These are phyloP conservation scores for Primulina huaijiensis DNA, from an alignment of 257 asterid genomes.

Conservation along the genomic window DNA sequence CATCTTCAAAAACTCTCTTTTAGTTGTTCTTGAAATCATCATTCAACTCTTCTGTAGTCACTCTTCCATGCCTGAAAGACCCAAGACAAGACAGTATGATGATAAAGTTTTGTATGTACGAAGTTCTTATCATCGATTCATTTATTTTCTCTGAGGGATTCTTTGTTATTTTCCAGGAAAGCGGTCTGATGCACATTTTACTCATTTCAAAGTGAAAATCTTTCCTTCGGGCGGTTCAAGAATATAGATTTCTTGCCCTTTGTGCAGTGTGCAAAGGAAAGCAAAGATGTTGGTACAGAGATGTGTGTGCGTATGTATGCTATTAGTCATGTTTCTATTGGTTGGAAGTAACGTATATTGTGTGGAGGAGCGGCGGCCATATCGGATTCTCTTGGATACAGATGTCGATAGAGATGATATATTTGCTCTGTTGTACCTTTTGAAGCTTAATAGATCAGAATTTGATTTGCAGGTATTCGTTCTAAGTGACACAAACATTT, in stretches of 20 bases:
- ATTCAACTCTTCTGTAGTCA: not conserved
- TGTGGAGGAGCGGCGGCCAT: constrained; percentile 38
- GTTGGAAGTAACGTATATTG: not conserved
- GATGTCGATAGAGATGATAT: constrained; percentile 81
- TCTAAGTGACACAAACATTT: not conserved
- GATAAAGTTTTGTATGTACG: not conserved
- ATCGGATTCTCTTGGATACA: constrained; percentile 70
- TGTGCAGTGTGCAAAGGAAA: not conserved
- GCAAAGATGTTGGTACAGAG: constrained; percentile 32
- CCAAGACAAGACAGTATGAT: not conserved
- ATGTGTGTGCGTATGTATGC: constrained; percentile 16
- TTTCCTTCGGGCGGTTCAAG: not conserved
- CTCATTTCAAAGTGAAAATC: constrained; percentile 16
- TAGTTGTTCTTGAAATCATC: not conserved
- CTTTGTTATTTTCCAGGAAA: constrained; percentile 5
- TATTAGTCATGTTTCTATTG: constrained; percentile 21
- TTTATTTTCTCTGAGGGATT: constrained; percentile 12
- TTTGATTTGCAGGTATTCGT: constrained; percentile 65
- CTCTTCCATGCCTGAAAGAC: not conserved
- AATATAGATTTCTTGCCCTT: not conserved
- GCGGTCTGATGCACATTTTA: constrained; percentile 24
- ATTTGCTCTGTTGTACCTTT: constrained; percentile 67
- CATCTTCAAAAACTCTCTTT: not conserved
- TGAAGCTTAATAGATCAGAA: constrained; percentile 66
- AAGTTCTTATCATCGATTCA: constrained; percentile 15